Conservation (phyloP, 1,139 yeast genomes). For the Geotrichum armillariae region DNA sequence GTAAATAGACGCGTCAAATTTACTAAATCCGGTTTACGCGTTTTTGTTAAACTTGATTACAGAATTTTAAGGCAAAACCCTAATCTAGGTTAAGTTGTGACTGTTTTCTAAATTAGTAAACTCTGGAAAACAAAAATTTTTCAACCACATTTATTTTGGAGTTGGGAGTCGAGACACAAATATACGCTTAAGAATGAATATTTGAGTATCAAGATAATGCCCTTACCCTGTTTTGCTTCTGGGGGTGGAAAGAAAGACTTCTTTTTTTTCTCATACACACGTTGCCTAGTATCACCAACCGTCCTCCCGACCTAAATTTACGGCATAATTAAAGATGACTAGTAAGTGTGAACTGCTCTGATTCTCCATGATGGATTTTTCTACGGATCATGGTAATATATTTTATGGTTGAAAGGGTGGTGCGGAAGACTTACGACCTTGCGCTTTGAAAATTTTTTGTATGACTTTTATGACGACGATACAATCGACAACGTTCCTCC, state of each 20-base stretch:
- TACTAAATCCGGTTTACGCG: no score
- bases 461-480: not conserved
- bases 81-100: constrained; percentile 9
- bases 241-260: constrained; percentile 4
- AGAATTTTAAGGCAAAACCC: no score
- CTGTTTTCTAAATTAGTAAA: constrained; percentile 3
- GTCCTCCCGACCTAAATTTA: constrained; percentile 16
- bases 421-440: not conserved
- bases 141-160: not conserved
- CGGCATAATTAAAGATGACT: constrained; percentile 24
- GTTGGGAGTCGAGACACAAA: not conserved
- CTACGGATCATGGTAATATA: not conserved
- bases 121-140: not conserved
- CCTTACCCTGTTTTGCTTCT: constrained; percentile 2
- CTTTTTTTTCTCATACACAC: constrained; percentile 13
- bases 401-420: not conserved
- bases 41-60: no score
- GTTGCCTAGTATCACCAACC: constrained; percentile 10
- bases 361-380: not conserved
- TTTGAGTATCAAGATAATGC: constrained; percentile 1
- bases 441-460: not conserved
- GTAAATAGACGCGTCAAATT: no score
- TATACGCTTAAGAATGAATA: constrained; percentile 1
- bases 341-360: constrained; percentile 21
- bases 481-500: not conserved